Evolutionary conservation across 768 basidiomycete genomes (phyloP), one percentile per base, ranked within the genome.

Genomic region (Suillus alpinus): DNA sequence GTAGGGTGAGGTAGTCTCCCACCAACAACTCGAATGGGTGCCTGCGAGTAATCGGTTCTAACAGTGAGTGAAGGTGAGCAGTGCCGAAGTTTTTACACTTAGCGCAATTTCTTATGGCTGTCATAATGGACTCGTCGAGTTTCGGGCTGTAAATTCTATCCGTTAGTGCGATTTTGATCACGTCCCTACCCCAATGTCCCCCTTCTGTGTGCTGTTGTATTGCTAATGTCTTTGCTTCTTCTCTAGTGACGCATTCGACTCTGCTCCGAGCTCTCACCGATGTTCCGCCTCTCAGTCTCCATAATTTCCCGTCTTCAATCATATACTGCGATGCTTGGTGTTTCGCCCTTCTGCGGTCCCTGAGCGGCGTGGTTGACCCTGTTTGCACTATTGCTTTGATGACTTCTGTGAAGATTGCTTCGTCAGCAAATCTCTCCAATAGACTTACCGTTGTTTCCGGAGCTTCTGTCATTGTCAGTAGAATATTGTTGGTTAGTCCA

Each of bases 101-200:
- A 36, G 9, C 10, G 36, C 36, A 76, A 1, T 69, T 55, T 2
- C 10, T 23, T 10, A 73, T 50, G 2, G 51, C 56, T 3, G 59
- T 59, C 29, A 59, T 58, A 46, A 69, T 68, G 31, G 66, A 62
- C 6, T 39, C 55, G 46, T 72, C 70, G 20, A 72, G 62, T 0
- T 61, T 57, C 6, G 76, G 75, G 62, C 71, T 72, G 39, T 10
- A 59, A 0, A 66, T 59, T 6, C 31, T 32, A 57, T 77, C 75
- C 23, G 71, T 39, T 3, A 78, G 56, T 36, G 36, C 36, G 2
- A 36, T 36, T 40, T 77, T 78, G 58, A 78, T 68, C 3, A 55
- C 20, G 59, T 80, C 77, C 0, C 73, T 56, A 1, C 70, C 69
- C 63, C 69, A 78, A 58, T 79, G 78, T 0, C 76, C 75, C 0